Base-by-base conservation (phyloP, 2,329 filamentous ascomycete species). In the Cordyceps cicadae region DNA sequence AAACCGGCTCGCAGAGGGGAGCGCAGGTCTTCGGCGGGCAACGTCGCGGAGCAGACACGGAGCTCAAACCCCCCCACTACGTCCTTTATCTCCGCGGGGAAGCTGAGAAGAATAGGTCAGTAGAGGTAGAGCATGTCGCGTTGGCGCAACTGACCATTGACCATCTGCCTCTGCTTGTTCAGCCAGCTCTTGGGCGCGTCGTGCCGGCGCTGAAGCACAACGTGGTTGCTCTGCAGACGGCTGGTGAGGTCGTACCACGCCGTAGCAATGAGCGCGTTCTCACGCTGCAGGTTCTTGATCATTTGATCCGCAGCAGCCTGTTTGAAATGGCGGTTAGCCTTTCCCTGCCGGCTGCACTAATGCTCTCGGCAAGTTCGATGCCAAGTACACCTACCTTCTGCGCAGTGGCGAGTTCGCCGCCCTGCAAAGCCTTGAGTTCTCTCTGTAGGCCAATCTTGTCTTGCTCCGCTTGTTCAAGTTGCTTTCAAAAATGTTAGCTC, bases 191-290 rank as follows among this genome's bases (percentile, higher is more conserved):
- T 87, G 15, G 89, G 88, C 66, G 83, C 82, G 67, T 93, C 89
- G 66, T 85, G 84, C 66, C 88, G 81, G 65, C 90, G 79, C 70
- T 92, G 88, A 64, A 95, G 75, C 59, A 90, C 85, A 48, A 93
- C 87, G 64, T 89, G 89, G 71, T 92, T 93, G 76, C 88, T 92
- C 75, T 94, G 90, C 66, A 95, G 74, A 56, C 90, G 81, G 70
- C 81, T 87, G 29, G 87, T 86, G 68, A 94, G 82, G 72, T 93
- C 89, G 75, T 92, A 92, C 89, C 89, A 95, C 2, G 90, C 90
- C n/a, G 86, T 88, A 29, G 87, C 80, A 67, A 95, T 90, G 70
- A 94, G 81, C 45, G 82, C 81, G 71, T 90, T 91, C 73, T 95
- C 90, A 66, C 88, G 84, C 71, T 88, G 83, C 62, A 95, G 81